phyloP scores from a whole-genome alignment of 2,329 filamentous ascomycete species.

The Pestalotiopsis sp. region DNA sequence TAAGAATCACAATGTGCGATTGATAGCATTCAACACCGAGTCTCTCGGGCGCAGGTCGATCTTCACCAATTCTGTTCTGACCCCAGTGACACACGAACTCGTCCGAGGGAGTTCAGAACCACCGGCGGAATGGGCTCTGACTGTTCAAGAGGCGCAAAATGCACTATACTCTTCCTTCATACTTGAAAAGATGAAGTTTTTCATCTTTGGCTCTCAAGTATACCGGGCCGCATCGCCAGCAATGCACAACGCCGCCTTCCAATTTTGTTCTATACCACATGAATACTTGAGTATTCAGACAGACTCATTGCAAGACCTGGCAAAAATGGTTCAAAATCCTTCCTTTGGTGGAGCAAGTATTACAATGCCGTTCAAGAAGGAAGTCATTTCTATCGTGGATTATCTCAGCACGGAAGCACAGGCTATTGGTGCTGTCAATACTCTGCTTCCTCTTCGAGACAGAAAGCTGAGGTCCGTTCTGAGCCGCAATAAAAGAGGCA shows the following conservation, averaged over 20 bases:
- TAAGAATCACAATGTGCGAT: background rate
- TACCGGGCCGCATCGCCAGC: background rate
- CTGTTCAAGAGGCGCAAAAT: background rate
- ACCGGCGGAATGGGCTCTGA: background rate
- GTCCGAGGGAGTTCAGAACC: background rate
- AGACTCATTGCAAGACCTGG: background rate
- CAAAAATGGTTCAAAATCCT: background rate
- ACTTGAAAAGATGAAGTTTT: background rate
- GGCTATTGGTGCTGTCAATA: slow-evolving; percentile 7
- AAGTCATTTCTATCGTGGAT: slow-evolving; percentile 2
- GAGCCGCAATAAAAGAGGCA: background rate
- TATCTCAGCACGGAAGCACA: background rate
- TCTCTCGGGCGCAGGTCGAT: background rate
- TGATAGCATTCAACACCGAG: slow-evolving; percentile 9
- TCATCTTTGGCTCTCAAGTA: background rate
- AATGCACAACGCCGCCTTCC: slow-evolving; percentile 4
- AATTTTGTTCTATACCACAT: background rate
- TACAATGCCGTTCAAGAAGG: background rate
- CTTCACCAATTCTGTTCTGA: background rate
- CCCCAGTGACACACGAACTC: background rate
- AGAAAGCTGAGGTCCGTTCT: background rate
- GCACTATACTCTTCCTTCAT: background rate
- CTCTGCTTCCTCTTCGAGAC: background rate
- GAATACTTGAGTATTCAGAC: background rate
- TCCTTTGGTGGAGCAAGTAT: slow-evolving; percentile 6